phyloP scores from a whole-genome alignment of 371 early-diverging fungal genomes.

The Rhizopus sp. region DNA sequence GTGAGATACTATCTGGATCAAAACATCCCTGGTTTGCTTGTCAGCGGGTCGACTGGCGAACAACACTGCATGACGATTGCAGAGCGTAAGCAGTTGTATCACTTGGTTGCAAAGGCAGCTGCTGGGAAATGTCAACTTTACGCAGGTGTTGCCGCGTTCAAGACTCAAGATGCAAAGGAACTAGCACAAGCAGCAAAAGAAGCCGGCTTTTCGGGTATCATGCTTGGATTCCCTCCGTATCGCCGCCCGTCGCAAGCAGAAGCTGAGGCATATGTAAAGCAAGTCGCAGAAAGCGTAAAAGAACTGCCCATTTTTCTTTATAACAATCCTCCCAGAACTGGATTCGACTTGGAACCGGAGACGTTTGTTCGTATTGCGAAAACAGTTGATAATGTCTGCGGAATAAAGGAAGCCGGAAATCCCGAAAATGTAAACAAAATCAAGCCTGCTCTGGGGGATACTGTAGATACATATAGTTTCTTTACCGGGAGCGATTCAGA shows the following conservation, averaged over 20 bases:
- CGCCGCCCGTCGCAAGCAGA: constrained; percentile 26
- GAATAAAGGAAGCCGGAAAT: constrained; percentile 29
- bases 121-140: constrained; percentile 21
- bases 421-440: constrained; percentile 24
- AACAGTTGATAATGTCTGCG: constrained; percentile 15
- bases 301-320: constrained; percentile 31
- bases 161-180: constrained; percentile 31
- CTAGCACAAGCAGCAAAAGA: constrained; percentile 23
- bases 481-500: constrained; percentile 20
- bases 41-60: constrained; percentile 34
- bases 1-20: constrained; percentile 26
- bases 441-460: constrained; percentile 8
- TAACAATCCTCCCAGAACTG: constrained; percentile 32
- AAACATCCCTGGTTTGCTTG: constrained; percentile 29
- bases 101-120: constrained; percentile 11
- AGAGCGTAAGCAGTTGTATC: constrained; percentile 30
- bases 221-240: constrained; percentile 42
- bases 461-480: constrained; percentile 8
- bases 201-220: constrained; percentile 26
- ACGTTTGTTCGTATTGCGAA: constrained; percentile 21
- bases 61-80: constrained; percentile 33
- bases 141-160: constrained; percentile 38
- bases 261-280: constrained; percentile 19
- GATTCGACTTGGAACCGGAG: constrained; percentile 23
- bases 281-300: constrained; percentile 18